Evolutionary conservation across 176 grass and related monocot species (phyloP).

Genomic region (Triticum urartu): DNA sequence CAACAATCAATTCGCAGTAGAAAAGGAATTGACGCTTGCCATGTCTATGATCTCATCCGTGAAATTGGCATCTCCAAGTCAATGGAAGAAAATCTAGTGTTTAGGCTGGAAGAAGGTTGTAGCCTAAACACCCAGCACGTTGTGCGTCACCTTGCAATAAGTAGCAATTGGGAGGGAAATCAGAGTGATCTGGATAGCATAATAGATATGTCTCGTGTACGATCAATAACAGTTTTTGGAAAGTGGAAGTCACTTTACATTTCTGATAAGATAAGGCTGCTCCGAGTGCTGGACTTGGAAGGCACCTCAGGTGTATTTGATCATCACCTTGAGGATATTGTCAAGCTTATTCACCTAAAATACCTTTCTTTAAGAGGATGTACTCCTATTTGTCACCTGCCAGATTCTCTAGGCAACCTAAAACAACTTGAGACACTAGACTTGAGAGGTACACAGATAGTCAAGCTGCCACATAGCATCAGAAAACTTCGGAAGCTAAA

Average conservation of each 20-base stretch:
- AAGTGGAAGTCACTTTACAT: conserved; percentile 9
- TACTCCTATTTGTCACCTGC: background rate
- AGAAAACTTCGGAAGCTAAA: background rate
- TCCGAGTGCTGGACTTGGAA: conserved; percentile 13
- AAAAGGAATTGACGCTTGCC: background rate
- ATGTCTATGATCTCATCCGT: background rate
- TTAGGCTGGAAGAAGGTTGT: background rate
- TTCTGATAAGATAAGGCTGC: conserved; percentile 7
- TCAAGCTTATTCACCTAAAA: conserved; percentile 20
- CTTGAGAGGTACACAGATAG: background rate
- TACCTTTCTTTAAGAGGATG: conserved; percentile 26
- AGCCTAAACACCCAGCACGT: background rate
- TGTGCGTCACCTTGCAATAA: background rate
- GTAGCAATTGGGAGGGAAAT: background rate
- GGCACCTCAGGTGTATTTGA: background rate
- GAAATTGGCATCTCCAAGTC: background rate
- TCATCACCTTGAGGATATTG: conserved; percentile 4
- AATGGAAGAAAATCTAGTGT: background rate
- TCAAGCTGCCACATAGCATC: background rate
- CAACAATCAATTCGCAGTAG: background rate
- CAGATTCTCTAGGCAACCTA: conserved; percentile 2
- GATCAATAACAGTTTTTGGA: background rate
- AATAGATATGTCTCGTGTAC: background rate
- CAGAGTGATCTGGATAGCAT: background rate
- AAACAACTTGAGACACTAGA: background rate